Base-by-base conservation (phyloP, 2,329 filamentous ascomycete genomes). In the Penicillium decumbens region DNA sequence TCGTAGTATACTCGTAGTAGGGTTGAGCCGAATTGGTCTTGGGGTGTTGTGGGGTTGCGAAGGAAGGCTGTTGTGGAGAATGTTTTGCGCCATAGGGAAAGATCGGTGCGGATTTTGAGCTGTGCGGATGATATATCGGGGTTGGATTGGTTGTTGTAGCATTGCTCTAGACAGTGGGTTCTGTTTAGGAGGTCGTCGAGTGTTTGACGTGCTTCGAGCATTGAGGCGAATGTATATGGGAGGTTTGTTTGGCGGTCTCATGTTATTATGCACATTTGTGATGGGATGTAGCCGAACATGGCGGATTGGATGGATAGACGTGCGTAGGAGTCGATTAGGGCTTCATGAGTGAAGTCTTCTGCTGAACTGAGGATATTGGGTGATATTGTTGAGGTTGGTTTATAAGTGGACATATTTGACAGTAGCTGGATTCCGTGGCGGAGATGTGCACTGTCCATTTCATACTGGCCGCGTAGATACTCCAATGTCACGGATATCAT, bases 401-500 rank as follows among this genome's bases (percentile, higher is more conserved):
- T 4, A 28, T 18, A 6, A 27, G 3, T 50, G 15, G 15, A 18
- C 4, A 57, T 49, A 24, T 61, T 50, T 4, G 56, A 46, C 8
- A 72, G 49, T 0, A 72, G 50, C 13, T 55, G 55, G 3, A 70
- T 56, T 12, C 67, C 69, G 46, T 61, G 62, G 23, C 55, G 55
- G 2, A 72, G 53, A 56, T 72, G 69, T 18, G 55, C 56, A 41
- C 57, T 49, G 2, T 59, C 60, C 27, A 58, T 59, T 23, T 54
- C 33, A 50, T 63, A 65, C 25, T 62, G 59, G 0, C 66, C 65
- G 4, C 69, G 65, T 4, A 75, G 54, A 23, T 69, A 67, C 41
- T 77, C 74, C 33, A 75, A 49, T 30, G 61, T 68, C 2, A 71
- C 61, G 44, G 76, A 75, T 0, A 75, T 25, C 43, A 73, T 58